Percentiles rank a stretch among this genome's conserved stretches.
These are phyloP conservation scores for Sporothrix globosa DNA, from an alignment of 2,329 filamentous ascomycete genomes.

Conservation along the genomic window DNA sequence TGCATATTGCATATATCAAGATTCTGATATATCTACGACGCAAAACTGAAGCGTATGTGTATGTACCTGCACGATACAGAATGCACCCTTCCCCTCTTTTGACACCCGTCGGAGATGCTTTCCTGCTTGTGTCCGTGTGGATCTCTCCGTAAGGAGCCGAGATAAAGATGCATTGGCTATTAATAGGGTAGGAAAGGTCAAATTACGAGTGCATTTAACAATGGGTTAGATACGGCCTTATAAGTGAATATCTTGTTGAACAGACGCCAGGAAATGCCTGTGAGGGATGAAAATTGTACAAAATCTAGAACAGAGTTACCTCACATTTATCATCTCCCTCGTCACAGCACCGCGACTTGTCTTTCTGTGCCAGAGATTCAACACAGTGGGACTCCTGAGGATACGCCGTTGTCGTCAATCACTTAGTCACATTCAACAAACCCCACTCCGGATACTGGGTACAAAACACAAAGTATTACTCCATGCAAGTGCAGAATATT, in stretches of 20 bases:
- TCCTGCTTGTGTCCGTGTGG: conserved; percentile 20
- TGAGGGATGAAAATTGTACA: not conserved
- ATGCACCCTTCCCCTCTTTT: conserved; percentile 4
- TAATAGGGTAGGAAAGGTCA: too few relatives aligned
- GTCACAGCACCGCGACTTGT: conserved; percentile 13
- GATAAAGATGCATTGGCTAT: not conserved
- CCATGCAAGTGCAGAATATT: too few relatives aligned
- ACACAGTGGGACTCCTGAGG: not conserved
- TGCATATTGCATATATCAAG: conserved; percentile 23
- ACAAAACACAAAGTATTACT: not conserved
- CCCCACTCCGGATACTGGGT: conserved; percentile 15
- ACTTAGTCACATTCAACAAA: not conserved
- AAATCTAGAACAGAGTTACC: not conserved
- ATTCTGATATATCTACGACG: not conserved
- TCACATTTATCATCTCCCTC: not conserved
- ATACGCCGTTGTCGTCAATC: not conserved
- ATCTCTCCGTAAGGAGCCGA: conserved; percentile 21
- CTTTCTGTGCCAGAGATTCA: not conserved
- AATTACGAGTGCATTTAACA: not conserved
- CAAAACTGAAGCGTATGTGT: not conserved
- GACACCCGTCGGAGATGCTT: conserved; percentile 5
- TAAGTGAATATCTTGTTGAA: not conserved
- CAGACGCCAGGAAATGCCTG: not conserved
- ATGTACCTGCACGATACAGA: conserved; percentile 8
- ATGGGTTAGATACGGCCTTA: not conserved